Evolutionary conservation across 495 filamentous ascomycete species (phyloP).

Genomic region (Penicillium dipodomyicola): DNA sequence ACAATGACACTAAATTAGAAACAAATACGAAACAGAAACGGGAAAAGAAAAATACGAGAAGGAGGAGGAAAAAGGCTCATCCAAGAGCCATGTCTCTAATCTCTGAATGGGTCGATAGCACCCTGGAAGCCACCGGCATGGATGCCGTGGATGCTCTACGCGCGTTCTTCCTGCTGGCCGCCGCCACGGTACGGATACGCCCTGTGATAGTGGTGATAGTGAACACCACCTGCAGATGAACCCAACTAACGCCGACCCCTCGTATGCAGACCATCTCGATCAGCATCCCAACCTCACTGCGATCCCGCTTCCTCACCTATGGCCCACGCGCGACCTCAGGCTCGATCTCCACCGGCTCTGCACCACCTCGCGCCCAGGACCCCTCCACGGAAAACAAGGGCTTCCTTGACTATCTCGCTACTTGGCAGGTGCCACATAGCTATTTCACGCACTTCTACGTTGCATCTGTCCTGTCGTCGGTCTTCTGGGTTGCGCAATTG

Average conservation of each 20-base stretch:
- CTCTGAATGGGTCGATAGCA: constrained; percentile 22
- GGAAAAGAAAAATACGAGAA: not conserved
- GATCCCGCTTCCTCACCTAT: constrained; percentile 56
- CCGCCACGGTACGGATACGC: constrained; percentile 46
- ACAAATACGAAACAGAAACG: not conserved
- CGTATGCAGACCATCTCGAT: constrained; percentile 51
- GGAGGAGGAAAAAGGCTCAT: not conserved
- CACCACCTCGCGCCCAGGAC: not conserved
- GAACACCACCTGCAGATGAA: not conserved
- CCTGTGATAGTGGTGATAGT: constrained; percentile 18
- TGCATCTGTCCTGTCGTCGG: constrained; percentile 62
- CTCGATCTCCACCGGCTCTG: constrained; percentile 14
- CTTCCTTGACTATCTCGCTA: constrained; percentile 52
- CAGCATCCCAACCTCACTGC: constrained; percentile 49
- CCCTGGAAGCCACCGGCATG: constrained; percentile 33
- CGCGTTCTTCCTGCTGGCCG: constrained; percentile 45
- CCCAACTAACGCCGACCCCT: constrained; percentile 23
- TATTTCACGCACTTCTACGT: constrained; percentile 91
- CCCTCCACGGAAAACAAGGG: not conserved
- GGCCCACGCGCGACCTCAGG: constrained; percentile 51
- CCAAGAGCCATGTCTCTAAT: constrained; percentile 24
- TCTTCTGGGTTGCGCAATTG: constrained; percentile 78
- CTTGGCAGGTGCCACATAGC: constrained; percentile 69
- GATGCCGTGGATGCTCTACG: constrained; percentile 44
- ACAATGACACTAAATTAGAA: not conserved